These are phyloP conservation scores for Anisodus tanguticus DNA, from an alignment of 257 asterid genomes.

Conservation along the genomic window DNA sequence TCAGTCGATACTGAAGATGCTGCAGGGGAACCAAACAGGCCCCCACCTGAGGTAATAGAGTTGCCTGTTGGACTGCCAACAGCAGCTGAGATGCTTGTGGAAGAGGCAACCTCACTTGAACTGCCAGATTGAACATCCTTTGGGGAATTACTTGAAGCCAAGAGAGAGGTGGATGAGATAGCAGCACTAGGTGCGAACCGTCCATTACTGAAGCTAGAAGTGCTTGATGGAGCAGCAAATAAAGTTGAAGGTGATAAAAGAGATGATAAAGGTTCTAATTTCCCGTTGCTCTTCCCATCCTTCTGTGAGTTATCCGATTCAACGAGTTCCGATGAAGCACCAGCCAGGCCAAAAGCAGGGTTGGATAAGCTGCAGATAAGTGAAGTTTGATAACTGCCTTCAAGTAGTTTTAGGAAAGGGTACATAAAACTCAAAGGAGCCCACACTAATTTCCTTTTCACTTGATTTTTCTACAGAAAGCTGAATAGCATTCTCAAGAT, in stretches of 20 bases:
- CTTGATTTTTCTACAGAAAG: background rate
- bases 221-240: conserved; percentile 24
- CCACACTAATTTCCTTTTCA: conserved; percentile 4
- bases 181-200: conserved; percentile 37
- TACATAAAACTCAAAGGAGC: background rate
- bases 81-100: conserved; percentile 41
- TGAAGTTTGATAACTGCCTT: conserved; percentile 4
- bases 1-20: conserved; percentile 38
- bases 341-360: conserved; percentile 39
- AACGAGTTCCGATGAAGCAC: conserved; percentile 33
- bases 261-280: conserved; percentile 40
- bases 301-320: conserved; percentile 45
- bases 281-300: conserved; percentile 46
- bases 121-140: conserved; percentile 40
- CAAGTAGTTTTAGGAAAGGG: background rate
- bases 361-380: conserved; percentile 52
- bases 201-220: conserved; percentile 39
- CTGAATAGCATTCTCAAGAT: background rate
- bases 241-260: conserved; percentile 26
- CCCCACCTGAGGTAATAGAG: background rate
- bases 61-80: background rate
- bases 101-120: conserved; percentile 42
- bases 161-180: conserved; percentile 37
- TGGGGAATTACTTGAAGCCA: conserved; percentile 37
- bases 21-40: conserved; percentile 35